phyloP scores from a whole-genome alignment of 768 basidiomycete genomes.

The Lactarius quietus region DNA sequence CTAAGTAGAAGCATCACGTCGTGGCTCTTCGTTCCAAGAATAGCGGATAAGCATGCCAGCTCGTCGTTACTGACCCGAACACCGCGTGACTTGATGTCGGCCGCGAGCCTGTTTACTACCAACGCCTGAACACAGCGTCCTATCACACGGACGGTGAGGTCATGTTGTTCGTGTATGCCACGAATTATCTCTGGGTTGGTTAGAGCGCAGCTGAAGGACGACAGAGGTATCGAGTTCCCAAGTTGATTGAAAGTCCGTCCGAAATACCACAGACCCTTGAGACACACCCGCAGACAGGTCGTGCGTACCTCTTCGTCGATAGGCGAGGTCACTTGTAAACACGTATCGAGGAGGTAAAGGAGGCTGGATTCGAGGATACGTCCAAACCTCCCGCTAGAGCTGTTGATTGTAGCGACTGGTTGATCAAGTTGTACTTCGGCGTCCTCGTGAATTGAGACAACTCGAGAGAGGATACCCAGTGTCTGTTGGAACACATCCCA shows the following conservation, averaged over 20 bases:
- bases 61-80: neutral
- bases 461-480: neutral
- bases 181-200: neutral
- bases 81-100: neutral
- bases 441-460: neutral
- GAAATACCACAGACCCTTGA: neutral
- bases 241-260: neutral
- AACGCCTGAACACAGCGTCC: neutral
- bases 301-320: neutral
- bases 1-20: no score
- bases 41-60: neutral
- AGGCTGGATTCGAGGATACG: neutral
- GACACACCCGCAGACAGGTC: neutral
- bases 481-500: slow-evolving; percentile 8
- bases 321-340: neutral
- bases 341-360: neutral
- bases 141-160: neutral
- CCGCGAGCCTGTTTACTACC: neutral
- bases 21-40: neutral
- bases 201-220: neutral
- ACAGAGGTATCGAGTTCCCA: neutral
- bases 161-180: neutral
- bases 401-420: neutral
- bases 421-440: neutral
- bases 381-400: neutral